Evolutionary conservation across 768 basidiomycete species (phyloP), one percentile per base, ranked within the genome.

Genomic region (Kwoniella sp.): DNA sequence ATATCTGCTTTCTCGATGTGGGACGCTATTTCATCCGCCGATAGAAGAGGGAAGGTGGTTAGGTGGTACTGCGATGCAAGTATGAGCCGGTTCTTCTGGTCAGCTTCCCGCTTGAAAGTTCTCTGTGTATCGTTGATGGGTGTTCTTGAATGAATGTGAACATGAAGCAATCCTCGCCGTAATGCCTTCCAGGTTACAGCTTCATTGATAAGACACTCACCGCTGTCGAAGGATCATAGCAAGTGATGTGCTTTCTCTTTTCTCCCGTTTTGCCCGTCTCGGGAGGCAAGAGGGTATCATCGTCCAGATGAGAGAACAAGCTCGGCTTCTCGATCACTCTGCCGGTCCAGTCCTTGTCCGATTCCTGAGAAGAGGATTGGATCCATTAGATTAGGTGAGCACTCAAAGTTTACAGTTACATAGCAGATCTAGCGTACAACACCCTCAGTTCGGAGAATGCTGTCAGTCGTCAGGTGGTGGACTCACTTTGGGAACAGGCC

Each of bases 171-270:
- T 37, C n/a, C n/a, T n/a, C n/a, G n/a, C n/a, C n/a, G n/a, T n/a
- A n/a, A n/a, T n/a, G n/a, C n/a, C n/a, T n/a, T n/a, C n/a, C n/a
- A n/a, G n/a, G n/a, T n/a, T n/a, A n/a, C n/a, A n/a, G n/a, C n/a
- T n/a, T n/a, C n/a, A n/a, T n/a, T n/a, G 41, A 45, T 45, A 47
- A 15, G 37, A n/a, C 20, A 75, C 79, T 67, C 52, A 80, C 79
- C 23, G 88, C 88, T 15, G 91, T 94, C 2, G 93, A 88, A 15
- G 95, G 95, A 80, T 97, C 95, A 72, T 87, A 98, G 77, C 89
- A 88, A 1, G 95, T 98, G 65, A 97, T 89, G 75, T 90, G 92
- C 47, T 87, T 84, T 52, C 74, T 65, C 23, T 63, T 41, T 9
- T 57, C 34, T 20, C 67, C 68, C 15, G 61, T 64, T 25, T 50